Evolutionary conservation across 108 stramenopile genomes (phyloP).

Genomic region (Discostella pseudostelligera): DNA sequence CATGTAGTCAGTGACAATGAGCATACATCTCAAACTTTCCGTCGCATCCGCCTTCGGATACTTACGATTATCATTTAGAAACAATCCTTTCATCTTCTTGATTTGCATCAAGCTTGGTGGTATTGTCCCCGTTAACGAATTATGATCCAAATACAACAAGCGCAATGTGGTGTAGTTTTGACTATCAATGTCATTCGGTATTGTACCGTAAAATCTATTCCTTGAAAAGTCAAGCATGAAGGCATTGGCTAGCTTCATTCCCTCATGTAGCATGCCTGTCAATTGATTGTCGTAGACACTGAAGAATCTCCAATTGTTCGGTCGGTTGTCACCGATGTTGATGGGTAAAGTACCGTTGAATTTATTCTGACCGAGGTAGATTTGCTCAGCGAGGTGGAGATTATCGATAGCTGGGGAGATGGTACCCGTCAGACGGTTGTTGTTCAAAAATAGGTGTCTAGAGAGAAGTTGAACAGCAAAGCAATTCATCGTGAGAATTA

Average conservation of each 20-base stretch:
- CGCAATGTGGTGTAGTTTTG: slow-evolving; percentile 51
- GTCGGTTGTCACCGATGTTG: slow-evolving; percentile 31
- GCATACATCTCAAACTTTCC: background rate
- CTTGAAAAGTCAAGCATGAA: slow-evolving; percentile 44
- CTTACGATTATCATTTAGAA: slow-evolving; percentile 47
- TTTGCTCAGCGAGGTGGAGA: slow-evolving; percentile 33
- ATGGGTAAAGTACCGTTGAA: slow-evolving; percentile 35
- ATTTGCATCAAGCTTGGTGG: slow-evolving; percentile 54
- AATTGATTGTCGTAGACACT: slow-evolving; percentile 67
- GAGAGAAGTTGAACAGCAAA: background rate
- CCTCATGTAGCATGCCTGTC: slow-evolving; percentile 58
- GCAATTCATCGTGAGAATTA: background rate
- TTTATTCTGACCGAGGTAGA: slow-evolving; percentile 47
- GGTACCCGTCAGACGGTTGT: slow-evolving; percentile 42
- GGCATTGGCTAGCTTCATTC: slow-evolving; percentile 28
- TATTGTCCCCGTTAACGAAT: slow-evolving; percentile 64
- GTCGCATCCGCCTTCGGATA: background rate
- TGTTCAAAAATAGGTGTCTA: slow-evolving; percentile 49
- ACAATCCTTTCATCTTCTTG: slow-evolving; percentile 38
- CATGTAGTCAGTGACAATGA: background rate
- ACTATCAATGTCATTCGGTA: slow-evolving; percentile 51
- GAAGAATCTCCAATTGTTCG: slow-evolving; percentile 35
- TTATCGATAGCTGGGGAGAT: slow-evolving; percentile 36
- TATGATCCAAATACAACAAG: slow-evolving; percentile 66
- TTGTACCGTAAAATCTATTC: slow-evolving; percentile 37